These are phyloP conservation scores for Monilinia aucupariae DNA, from an alignment of 2,329 filamentous ascomycete genomes.

Conservation along the genomic window DNA sequence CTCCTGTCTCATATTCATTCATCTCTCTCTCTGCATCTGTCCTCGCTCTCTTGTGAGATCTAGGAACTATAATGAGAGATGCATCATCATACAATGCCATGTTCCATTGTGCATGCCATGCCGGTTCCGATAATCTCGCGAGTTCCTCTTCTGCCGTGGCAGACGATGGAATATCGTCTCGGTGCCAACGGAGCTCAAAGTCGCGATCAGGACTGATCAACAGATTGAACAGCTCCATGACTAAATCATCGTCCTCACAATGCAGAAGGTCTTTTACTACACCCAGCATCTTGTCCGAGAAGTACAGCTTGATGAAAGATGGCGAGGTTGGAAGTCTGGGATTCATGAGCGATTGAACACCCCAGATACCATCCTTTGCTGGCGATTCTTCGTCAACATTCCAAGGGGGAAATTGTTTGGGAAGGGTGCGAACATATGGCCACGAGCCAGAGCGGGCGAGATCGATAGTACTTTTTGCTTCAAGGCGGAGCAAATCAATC, in stretches of 20 bases:
- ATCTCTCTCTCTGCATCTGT: slow-evolving; percentile 65
- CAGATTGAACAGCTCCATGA: slow-evolving; percentile 86
- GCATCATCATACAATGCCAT: slow-evolving; percentile 71
- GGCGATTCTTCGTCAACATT: slow-evolving; percentile 35
- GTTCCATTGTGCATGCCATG: slow-evolving; percentile 82
- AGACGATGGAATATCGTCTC: slow-evolving; percentile 71
- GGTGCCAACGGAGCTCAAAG: slow-evolving; percentile 77
- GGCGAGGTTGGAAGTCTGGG: slow-evolving; percentile 58
- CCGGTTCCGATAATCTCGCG: slow-evolving; percentile 51
- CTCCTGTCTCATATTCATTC: slow-evolving; percentile 53
- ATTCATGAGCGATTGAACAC: slow-evolving; percentile 79
- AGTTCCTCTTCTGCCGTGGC: slow-evolving; percentile 64
- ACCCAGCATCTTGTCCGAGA: slow-evolving; percentile 57
- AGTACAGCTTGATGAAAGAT: slow-evolving; percentile 65
- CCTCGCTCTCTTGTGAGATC: slow-evolving; percentile 65
- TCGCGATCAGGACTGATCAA: slow-evolving; percentile 66
- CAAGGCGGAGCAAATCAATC: slow-evolving; percentile 54
- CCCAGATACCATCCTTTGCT: slow-evolving; percentile 68
- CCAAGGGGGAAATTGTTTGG: slow-evolving; percentile 91
- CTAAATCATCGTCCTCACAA: slow-evolving; percentile 55
- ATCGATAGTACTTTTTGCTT: slow-evolving; percentile 51
- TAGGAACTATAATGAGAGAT: slow-evolving; percentile 70
- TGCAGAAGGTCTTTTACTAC: slow-evolving; percentile 60
- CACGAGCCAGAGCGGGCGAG: slow-evolving; percentile 66
- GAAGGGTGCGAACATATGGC: slow-evolving; percentile 77